phyloP scores from a whole-genome alignment of 2,329 filamentous ascomycete species.

The Apiospora rasikravindrae region DNA sequence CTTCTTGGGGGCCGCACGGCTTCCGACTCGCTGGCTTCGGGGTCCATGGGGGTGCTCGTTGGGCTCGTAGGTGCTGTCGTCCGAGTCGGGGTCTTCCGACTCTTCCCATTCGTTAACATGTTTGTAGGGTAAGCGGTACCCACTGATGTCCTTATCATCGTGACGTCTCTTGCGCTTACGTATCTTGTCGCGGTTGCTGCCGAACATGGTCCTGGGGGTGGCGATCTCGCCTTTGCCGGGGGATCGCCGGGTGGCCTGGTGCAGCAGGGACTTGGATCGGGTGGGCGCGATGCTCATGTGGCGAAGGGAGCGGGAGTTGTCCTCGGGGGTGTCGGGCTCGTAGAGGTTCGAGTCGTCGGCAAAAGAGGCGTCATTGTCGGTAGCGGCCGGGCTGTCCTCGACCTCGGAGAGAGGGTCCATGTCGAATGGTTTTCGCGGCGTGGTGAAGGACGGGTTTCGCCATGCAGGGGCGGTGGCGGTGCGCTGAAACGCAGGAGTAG shows the following conservation, averaged over 20 bases:
- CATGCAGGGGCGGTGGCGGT: slow-evolving; percentile 57
- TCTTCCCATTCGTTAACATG: slow-evolving; percentile 48
- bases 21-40: slow-evolving; percentile 29
- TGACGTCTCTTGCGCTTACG: slow-evolving; percentile 61
- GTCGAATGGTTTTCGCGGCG: slow-evolving; percentile 63
- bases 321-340: slow-evolving; percentile 44
- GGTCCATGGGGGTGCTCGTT: slow-evolving; percentile 23
- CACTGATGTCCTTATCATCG: slow-evolving; percentile 58
- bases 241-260: slow-evolving; percentile 41
- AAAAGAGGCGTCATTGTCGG: slow-evolving; percentile 48
- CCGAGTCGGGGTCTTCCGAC: slow-evolving; percentile 55
- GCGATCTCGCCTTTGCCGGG: slow-evolving; percentile 70
- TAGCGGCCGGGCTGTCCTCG: slow-evolving; percentile 65
- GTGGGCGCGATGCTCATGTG: slow-evolving; percentile 57
- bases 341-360: slow-evolving; percentile 51
- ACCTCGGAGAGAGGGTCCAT: slow-evolving; percentile 58
- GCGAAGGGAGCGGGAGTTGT: slow-evolving; percentile 47
- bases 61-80: slow-evolving; percentile 45
- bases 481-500: slow-evolving; percentile 41
- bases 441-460: slow-evolving; percentile 69
- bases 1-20: slow-evolving; percentile 31
- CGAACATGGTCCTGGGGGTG: slow-evolving; percentile 42
- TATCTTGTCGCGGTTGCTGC: slow-evolving; percentile 48
- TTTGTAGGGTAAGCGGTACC: slow-evolving; percentile 48
- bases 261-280: slow-evolving; percentile 45